A percentile compares a stretch with the other conserved stretches of the same genome.
phyloP scores from a whole-genome alignment of 768 basidiomycete species.

The Tephrocybe rancida region DNA sequence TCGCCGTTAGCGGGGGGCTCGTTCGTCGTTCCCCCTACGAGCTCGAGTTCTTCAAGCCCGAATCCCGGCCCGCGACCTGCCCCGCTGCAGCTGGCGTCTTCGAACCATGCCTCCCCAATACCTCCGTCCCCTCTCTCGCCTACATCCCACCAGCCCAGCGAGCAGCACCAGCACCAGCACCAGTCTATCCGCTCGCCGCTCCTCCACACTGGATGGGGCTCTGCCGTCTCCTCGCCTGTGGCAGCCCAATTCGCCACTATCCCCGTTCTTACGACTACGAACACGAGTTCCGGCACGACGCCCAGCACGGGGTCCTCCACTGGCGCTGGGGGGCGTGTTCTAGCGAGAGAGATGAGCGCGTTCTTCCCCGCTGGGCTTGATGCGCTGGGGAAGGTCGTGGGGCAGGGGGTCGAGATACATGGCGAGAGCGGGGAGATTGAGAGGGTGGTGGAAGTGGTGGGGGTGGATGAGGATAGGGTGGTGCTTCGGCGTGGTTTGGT shows the following conservation, averaged over 20 bases:
- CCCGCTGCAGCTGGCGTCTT: slow-evolving; percentile 26
- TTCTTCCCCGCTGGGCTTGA: slow-evolving; percentile 5
- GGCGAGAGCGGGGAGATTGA: not conserved
- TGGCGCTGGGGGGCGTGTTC: not conserved
- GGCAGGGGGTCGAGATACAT: not conserved
- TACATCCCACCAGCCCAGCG: not conserved
- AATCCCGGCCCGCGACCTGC: slow-evolving; percentile 25
- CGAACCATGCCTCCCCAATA: not conserved
- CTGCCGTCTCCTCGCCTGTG: slow-evolving; percentile 31
- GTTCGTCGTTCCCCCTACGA: not conserved
- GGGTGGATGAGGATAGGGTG: not conserved
- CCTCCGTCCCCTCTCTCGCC: not conserved
- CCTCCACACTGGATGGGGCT: slow-evolving; percentile 42
- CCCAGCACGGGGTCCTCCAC: not conserved
- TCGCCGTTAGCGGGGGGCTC: not conserved
- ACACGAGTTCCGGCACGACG: not conserved
- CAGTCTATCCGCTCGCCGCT: slow-evolving; percentile 30
- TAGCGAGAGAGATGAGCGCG: not conserved
- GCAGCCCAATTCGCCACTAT: slow-evolving; percentile 18
- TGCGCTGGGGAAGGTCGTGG: slow-evolving; percentile 5
- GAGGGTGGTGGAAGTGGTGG: not conserved
- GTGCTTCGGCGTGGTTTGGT: not conserved
- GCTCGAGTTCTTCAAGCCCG: not conserved
- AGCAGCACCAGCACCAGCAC: slow-evolving; percentile 2
- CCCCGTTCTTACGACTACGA: not conserved